These are phyloP conservation scores for Metschnikowia cerradonensis DNA, from an alignment of 805 yeast species.

Conservation along the genomic window DNA sequence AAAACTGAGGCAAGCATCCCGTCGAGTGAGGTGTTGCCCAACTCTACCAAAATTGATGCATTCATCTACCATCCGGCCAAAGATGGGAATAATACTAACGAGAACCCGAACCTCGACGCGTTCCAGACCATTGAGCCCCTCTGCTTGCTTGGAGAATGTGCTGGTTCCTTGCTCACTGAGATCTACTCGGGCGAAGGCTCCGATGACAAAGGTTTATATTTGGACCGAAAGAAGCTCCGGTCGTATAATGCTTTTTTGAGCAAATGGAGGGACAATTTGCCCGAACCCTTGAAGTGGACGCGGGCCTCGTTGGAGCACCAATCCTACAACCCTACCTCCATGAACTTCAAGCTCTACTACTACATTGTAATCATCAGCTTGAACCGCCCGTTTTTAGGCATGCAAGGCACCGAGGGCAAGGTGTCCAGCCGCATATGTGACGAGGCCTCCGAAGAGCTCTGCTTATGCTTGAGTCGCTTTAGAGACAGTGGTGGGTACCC, in stretches of 20 bases:
- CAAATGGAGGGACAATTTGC: constrained; percentile 15
- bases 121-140: constrained; percentile 15
- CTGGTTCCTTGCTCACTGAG: constrained; percentile 17
- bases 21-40: constrained; percentile 17
- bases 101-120: constrained; percentile 13
- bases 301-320: constrained; percentile 7
- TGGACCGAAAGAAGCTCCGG: constrained; percentile 10
- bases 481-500: constrained; percentile 9
- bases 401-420: not conserved
- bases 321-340: constrained; percentile 16
- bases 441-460: constrained; percentile 14
- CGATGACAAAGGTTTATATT: constrained; percentile 11
- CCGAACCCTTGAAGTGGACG: constrained; percentile 15
- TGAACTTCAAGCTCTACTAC: constrained; percentile 16
- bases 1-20: constrained; percentile 18
- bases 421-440: constrained; percentile 10
- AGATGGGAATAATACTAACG: not conserved
- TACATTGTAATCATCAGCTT: constrained; percentile 17
- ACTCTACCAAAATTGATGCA: constrained; percentile 12
- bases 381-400: constrained; percentile 13
- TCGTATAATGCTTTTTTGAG: constrained; percentile 10
- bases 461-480: constrained; percentile 11
- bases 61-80: constrained; percentile 10
- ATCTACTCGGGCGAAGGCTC: constrained; percentile 14
- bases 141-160: constrained; percentile 17